Base-by-base conservation (phyloP, 2,329 filamentous ascomycete genomes). In the Colletotrichum lentis region DNA sequence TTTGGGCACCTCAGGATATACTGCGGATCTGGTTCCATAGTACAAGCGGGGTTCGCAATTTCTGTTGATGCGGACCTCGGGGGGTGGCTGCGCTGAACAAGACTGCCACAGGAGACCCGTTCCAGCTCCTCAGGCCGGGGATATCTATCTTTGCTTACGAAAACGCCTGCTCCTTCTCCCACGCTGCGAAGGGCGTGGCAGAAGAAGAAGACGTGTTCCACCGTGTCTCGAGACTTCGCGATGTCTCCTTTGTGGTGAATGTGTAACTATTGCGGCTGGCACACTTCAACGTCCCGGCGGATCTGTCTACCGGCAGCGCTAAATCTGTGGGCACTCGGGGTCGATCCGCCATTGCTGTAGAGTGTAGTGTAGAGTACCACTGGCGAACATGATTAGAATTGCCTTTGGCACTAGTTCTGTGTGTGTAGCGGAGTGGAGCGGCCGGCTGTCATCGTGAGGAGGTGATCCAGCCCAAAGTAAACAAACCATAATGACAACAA, bases 21-120 rank as follows among this genome's bases (percentile, higher is more conserved):
- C 27, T 27, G 27, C 6, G 8, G 27, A 60, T 53, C 50, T 24
- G 31, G 24, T 59, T 47, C 31, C 8, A 31, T 10, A 56, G 65
- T 65, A 56, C 31, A 65, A 53, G 62, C 65, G 65, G 50, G 55
- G 35, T 56, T 44, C 39, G 55, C 55, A 56, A 55, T 49, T 68
- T 50, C 50, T 65, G 62, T 62, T 62, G 61, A 54, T 54, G 61
- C 59, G 65, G 65, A 41, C 49, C 53, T 60, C 61, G 61, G 31
- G 24, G n/a, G n/a, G n/a, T n/a, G n/a, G 61, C 16, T 68, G 54
- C 55, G 27, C 55, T 65, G 55, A 68, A 68, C 49, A 37, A 56
- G 60, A 60, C 55, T 56, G 65, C 60, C 49, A 60, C 43, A 65
- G 54, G 44, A 57, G 53, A 56, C 39, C 22, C 59, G 61, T 47